Evolutionary conservation across 78 protist species (phyloP).

Genomic region (Dictyostelium firmibasis): DNA sequence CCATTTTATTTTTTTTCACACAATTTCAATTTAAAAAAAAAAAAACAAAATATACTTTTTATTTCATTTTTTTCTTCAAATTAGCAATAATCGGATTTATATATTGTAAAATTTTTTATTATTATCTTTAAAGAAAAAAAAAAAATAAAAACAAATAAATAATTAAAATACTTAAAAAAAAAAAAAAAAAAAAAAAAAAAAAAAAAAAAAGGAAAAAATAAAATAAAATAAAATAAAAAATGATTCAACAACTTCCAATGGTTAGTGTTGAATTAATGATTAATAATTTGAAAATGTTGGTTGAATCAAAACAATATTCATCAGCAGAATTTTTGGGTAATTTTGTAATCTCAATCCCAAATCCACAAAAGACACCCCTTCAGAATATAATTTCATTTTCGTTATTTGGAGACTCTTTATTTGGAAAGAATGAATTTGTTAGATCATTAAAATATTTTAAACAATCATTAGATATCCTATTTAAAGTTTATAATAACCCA

Average conservation of each 20-base stretch:
- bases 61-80: too few relatives aligned
- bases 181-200: background rate
- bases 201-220: background rate
- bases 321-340: conserved; percentile 68
- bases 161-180: too few relatives aligned
- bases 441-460: conserved; percentile 49
- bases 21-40: too few relatives aligned
- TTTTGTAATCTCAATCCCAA: conserved; percentile 40
- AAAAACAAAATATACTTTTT: too few relatives aligned
- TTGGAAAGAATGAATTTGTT: conserved; percentile 21
- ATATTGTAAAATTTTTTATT: too few relatives aligned
- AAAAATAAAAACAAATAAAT: too few relatives aligned
- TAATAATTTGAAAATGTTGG: conserved; percentile 25
- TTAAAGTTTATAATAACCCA: background rate
- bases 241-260: conserved; percentile 13
- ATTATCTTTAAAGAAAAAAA: too few relatives aligned
- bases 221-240: background rate
- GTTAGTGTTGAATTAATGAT: conserved; percentile 53
- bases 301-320: conserved; percentile 45
- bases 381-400: background rate
- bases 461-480: background rate
- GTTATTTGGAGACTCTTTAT: conserved; percentile 55
- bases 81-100: too few relatives aligned
- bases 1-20: too few relatives aligned
- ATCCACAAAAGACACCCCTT: background rate